These are phyloP conservation scores for Globisporangium lucens DNA, from an alignment of 352 stramenopile species.

Conservation along the genomic window DNA sequence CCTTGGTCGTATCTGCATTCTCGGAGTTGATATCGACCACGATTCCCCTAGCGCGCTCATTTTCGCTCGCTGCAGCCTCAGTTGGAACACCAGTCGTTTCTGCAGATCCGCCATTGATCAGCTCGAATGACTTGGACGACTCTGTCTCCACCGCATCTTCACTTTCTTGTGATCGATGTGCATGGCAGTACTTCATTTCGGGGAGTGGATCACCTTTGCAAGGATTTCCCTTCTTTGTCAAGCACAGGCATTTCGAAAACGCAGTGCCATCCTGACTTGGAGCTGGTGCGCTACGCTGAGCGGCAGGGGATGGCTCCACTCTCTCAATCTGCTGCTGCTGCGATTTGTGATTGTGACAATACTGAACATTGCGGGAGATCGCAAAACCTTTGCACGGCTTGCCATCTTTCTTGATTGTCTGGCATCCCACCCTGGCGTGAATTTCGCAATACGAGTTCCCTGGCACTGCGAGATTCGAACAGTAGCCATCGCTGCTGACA, in stretches of 20 bases:
- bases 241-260: slow-evolving; percentile 25
- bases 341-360: slow-evolving; percentile 31
- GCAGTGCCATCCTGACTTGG: background rate
- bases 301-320: background rate
- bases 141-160: background rate
- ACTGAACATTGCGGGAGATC: slow-evolving; percentile 27
- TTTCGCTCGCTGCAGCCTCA: background rate
- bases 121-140: background rate
- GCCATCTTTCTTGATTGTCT: slow-evolving; percentile 25
- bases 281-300: background rate
- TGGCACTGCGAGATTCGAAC: slow-evolving; percentile 29
- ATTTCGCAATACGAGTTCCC: slow-evolving; percentile 42
- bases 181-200: slow-evolving; percentile 34
- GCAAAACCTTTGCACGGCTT: slow-evolving; percentile 33
- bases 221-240: slow-evolving; percentile 42
- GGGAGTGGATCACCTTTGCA: slow-evolving; percentile 30
- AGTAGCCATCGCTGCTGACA: slow-evolving; percentile 26
- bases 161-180: slow-evolving; percentile 22
- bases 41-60: background rate
- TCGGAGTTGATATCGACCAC: background rate
- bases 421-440: slow-evolving; percentile 19
- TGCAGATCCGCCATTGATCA: background rate
- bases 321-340: background rate
- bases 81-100: background rate
- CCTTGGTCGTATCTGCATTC: background rate